phyloP scores from a whole-genome alignment of 106 monocot species.

The Dendrobium huoshanense region DNA sequence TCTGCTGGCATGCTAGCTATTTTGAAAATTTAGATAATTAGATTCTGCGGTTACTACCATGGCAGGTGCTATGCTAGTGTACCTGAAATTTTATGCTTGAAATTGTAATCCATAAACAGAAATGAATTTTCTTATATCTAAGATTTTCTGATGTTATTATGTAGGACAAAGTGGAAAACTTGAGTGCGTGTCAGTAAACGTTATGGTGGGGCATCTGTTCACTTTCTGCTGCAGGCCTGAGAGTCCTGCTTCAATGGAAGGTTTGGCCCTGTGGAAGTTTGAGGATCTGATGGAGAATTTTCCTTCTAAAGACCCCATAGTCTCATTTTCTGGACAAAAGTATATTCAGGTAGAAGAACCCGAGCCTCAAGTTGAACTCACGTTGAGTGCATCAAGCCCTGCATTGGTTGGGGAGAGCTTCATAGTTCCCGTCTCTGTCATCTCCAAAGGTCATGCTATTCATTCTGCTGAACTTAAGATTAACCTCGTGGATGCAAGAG shows the following conservation, averaged over 20 bases:
- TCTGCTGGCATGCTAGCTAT: background rate
- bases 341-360: slow-evolving; percentile 88
- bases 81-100: background rate
- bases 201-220: slow-evolving; percentile 42
- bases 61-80: background rate
- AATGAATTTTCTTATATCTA: background rate
- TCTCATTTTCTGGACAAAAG: slow-evolving; percentile 71
- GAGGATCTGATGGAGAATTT: slow-evolving; percentile 56
- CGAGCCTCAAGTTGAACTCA: slow-evolving; percentile 79
- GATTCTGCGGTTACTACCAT: background rate
- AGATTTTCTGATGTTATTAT: slow-evolving; percentile 3
- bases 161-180: slow-evolving; percentile 94
- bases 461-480: slow-evolving; percentile 90
- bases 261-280: slow-evolving; percentile 67
- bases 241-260: slow-evolving; percentile 87
- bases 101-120: background rate
- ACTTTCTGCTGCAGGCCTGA: slow-evolving; percentile 64
- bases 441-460: slow-evolving; percentile 56
- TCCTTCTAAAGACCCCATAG: slow-evolving; percentile 50
- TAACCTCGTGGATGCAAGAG: slow-evolving; percentile 91
- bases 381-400: slow-evolving; percentile 45
- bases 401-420: slow-evolving; percentile 90
- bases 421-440: slow-evolving; percentile 47
- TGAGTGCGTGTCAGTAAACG: slow-evolving; percentile 75
- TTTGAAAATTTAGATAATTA: background rate